Conservation (phyloP, 192 early-diverging fungal species). For the Cladochytrium replicatum region DNA sequence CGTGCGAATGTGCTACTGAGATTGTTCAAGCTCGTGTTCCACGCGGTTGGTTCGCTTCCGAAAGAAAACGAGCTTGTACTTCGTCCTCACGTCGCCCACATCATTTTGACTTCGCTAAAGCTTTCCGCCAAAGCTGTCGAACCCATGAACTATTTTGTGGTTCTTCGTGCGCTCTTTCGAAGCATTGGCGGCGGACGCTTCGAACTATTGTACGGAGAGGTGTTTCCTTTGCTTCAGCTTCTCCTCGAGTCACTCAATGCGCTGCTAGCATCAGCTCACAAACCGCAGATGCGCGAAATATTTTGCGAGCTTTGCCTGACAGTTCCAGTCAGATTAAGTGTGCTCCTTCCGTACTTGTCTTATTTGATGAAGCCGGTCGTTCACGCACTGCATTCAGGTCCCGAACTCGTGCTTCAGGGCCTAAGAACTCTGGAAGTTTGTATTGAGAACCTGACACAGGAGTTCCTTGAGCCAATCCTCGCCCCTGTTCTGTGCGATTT, state of each 20-base stretch:
- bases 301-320: constrained; percentile 96
- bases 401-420: constrained; percentile 92
- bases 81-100: constrained; percentile 81
- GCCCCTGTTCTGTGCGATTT: constrained; percentile 86
- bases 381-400: constrained; percentile 78
- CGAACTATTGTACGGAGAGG: constrained; percentile 91
- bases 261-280: constrained; percentile 66
- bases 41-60: constrained; percentile 86
- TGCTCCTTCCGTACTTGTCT: constrained; percentile 82
- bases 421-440: constrained; percentile 93
- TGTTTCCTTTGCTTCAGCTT: constrained; percentile 83
- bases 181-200: constrained; percentile 96
- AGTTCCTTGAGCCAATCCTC: constrained; percentile 95
- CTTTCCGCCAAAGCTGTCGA: constrained; percentile 71
- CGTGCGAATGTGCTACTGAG: constrained; percentile 69
- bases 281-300: constrained; percentile 82
- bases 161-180: constrained; percentile 83
- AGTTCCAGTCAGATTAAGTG: constrained; percentile 90
- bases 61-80: constrained; percentile 84
- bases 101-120: constrained; percentile 84
- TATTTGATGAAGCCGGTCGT: constrained; percentile 95
- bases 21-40: constrained; percentile 88
- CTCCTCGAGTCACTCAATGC: constrained; percentile 86
- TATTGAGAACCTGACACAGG: constrained; percentile 94
- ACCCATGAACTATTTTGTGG: constrained; percentile 85